phyloP scores from a whole-genome alignment of 768 basidiomycete genomes.

The Gyrodon lividus region DNA sequence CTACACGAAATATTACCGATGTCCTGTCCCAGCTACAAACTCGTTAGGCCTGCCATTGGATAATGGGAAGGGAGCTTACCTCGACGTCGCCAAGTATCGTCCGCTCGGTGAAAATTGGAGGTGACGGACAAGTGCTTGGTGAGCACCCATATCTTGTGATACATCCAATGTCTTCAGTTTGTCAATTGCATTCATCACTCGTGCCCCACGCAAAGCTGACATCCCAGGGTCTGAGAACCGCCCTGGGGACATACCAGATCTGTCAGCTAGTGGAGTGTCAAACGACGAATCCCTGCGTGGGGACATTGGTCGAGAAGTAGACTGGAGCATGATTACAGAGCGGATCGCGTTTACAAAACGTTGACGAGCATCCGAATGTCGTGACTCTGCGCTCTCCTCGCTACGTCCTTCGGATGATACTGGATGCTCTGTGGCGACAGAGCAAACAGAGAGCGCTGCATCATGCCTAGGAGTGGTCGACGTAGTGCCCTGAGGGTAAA shows the following conservation, averaged over 20 bases:
- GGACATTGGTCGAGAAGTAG: conserved; percentile 30
- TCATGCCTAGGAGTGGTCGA: conserved; percentile 19
- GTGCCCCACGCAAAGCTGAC: conserved; percentile 38
- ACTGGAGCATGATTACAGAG: conserved; percentile 45
- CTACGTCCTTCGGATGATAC: conserved; percentile 26
- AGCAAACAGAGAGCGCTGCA: conserved; percentile 25
- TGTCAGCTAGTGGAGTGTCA: conserved; percentile 23
- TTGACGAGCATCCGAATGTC: conserved; percentile 30
- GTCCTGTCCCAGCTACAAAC: conserved; percentile 48
- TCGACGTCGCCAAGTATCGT: conserved; percentile 52
- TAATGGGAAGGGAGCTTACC: conserved; percentile 27
- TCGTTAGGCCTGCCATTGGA: conserved; percentile 6
- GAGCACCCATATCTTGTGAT: conserved; percentile 44
- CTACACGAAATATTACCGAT: conserved; percentile 48
- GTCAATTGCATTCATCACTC: conserved; percentile 41
- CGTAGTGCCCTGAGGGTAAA: conserved; percentile 24
- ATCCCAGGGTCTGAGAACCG: conserved; percentile 34
- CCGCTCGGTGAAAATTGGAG: conserved; percentile 58
- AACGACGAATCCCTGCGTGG: conserved; percentile 32
- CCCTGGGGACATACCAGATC: conserved; percentile 30
- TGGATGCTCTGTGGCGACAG: conserved; percentile 26
- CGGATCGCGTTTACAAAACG: conserved; percentile 46
- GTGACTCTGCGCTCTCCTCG: conserved; percentile 26
- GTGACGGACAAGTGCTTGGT: conserved; percentile 51
- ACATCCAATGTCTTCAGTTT: conserved; percentile 39